Evolutionary conservation across 1,139 yeast genomes (phyloP), one percentile per base, ranked within the genome.

Genomic region (Torulaspora pretoriensis): DNA sequence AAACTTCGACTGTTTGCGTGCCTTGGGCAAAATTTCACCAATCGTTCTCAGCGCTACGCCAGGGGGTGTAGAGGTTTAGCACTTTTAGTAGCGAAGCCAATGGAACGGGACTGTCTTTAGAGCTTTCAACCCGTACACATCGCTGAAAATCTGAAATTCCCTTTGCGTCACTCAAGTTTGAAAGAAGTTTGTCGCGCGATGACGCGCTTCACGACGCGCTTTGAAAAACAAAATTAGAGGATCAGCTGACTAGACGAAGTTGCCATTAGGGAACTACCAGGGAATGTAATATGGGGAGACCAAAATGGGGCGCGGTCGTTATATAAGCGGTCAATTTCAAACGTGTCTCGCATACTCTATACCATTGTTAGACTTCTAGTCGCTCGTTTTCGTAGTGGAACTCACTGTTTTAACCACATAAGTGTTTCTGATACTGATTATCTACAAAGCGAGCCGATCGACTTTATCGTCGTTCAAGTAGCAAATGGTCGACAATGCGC

Each of bases 11-110:
- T 6, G 22, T 19, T 23, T 40, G 43, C 43, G 38, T 40, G 38
- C 34, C 32, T 35, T 38, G 19, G 23, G 17, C 37, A 36, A 48
- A 38, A 42, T 51, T 54, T 55, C 56, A 56, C 47, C 49, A 53
- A 51, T 38, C 52, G 60, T 54, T 43, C 63, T 48, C 45, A 40
- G 24, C 34, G 13, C 31, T 60, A 53, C 64, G 59, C 61, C 26
- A 42, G 23, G 26, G 13, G 40, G 42, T 53, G 54, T 42, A 19
- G 29, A 48, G 55, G 38, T 53, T 53, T 43, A 31, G 40, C 24
- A 17, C 9, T 32, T 49, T 34, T 51, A 45, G 24, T 43, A 36
- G 54, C 53, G 61, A 51, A 56, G 27, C 24, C 33, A 28, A 27
- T 44, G 47, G 60, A 48, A 51, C 45, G 38, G 4, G 36, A 39